phyloP scores from a whole-genome alignment of 345 rosid species.

The Pistacia integerrima region DNA sequence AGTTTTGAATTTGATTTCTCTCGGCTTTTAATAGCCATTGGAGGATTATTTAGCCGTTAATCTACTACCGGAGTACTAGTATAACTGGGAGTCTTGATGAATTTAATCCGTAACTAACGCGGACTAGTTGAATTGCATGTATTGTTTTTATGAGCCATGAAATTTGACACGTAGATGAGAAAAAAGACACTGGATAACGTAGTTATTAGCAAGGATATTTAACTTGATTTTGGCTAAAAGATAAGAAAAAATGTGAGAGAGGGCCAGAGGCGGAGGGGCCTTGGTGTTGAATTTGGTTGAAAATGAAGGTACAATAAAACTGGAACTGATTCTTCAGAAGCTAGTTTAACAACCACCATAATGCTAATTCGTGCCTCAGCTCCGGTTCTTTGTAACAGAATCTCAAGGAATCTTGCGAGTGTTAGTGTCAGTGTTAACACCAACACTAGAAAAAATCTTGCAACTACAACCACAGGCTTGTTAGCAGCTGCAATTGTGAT shows the following conservation, averaged over 20 bases:
- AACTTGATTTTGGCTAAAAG: neutral
- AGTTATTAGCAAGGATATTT: neutral
- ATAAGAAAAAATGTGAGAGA: slow-evolving; percentile 4
- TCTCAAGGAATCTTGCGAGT: neutral
- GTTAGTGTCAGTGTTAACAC: neutral
- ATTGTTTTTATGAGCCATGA: slow-evolving; percentile 6
- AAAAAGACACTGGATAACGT: neutral
- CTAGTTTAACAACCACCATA: neutral
- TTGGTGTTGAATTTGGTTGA: neutral
- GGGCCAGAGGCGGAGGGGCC: neutral
- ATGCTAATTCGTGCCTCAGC: slow-evolving; percentile 27
- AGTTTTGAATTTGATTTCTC: too few relatives aligned
- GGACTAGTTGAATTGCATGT: neutral
- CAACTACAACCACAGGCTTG: slow-evolving; percentile 31
- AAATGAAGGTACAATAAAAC: slow-evolving; percentile 4
- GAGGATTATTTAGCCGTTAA: too few relatives aligned
- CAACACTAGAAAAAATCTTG: neutral
- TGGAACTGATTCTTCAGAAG: neutral
- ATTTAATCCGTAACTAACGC: neutral
- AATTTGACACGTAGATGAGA: slow-evolving; percentile 13
- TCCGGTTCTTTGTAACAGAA: neutral
- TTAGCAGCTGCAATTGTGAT: slow-evolving; percentile 42
- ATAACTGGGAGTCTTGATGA: too few relatives aligned
- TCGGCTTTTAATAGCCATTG: too few relatives aligned
- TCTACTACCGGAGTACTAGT: too few relatives aligned